Percentiles rank a stretch among this genome's conserved stretches.
Conservation (phyloP, 1,139 yeast species). For the Candida sp. region DNA sequence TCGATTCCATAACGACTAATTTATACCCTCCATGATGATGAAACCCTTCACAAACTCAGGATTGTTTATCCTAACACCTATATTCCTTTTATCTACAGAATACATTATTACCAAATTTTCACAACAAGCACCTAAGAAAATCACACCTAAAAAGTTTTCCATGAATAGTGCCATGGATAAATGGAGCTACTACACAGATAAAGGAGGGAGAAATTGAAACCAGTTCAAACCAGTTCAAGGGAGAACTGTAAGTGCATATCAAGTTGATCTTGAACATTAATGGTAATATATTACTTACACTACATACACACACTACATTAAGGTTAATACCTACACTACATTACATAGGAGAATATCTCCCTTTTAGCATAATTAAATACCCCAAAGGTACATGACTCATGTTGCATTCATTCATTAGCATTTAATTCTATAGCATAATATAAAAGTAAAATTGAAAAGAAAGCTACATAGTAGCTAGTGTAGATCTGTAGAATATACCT, state of each 20-base stretch:
- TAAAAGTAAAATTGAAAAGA: too few relatives aligned
- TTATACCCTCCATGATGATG: constrained; percentile 5
- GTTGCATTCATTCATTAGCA: not conserved
- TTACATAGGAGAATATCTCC: too few relatives aligned
- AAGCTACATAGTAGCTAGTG: too few relatives aligned
- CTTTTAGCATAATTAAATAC: not conserved
- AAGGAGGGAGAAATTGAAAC: not conserved
- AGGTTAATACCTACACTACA: too few relatives aligned
- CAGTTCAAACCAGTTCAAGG: not conserved
- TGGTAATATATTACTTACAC: too few relatives aligned
- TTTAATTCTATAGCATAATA: not conserved
- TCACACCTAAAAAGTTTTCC: constrained; percentile 6
- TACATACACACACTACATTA: too few relatives aligned
- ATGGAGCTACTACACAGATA: constrained; percentile 3
- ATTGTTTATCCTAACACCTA: constrained; percentile 20
- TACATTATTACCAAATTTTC: constrained; percentile 17
- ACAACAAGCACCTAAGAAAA: constrained; percentile 10
- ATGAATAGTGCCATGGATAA: constrained; percentile 3
- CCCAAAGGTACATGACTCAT: not conserved
- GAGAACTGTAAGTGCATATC: not conserved
- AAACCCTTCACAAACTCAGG: constrained; percentile 15
- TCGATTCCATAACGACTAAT: not conserved
- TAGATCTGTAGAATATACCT: too few relatives aligned
- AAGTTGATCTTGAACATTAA: not conserved
- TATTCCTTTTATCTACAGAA: constrained; percentile 20